Base-by-base conservation (phyloP, 371 early-diverging fungal species). In the Syncephalis plumigaleata region DNA sequence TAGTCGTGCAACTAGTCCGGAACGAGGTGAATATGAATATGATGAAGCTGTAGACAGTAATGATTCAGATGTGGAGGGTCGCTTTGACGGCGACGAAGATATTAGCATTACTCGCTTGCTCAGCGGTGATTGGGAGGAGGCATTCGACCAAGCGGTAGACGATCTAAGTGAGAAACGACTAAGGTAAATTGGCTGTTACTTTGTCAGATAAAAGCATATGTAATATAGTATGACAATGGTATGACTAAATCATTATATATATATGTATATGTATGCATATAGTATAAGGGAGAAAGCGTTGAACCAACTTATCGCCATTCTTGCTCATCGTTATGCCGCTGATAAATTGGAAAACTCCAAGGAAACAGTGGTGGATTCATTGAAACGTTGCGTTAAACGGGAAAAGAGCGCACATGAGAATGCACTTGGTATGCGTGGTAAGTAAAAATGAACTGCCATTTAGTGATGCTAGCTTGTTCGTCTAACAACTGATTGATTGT, bases 381-480 rank as follows among this genome's bases (percentile, higher is more conserved):
- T 84, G 40, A 70, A 68, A 39, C 67, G 68, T 31, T 72, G 73
- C 15, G 52, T 73, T 31, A 63, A 65, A 42, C 69, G 67, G 50
- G 63, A 63, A n/a, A 64, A 64, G 42, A 69, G 66, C 22, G 48
- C 57, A 2, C 59, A 63, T 22, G 85, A 84, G 51, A 64, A 63
- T n/a, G 55, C 64, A 44, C 59, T 77, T 27, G 79, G 82, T 25
- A 66, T 72, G 8, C 63, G 64, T 43, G 81, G 64, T 68, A 55
- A n/a, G 23, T 43, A 48, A 11, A 39, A 17, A 1, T 49, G 45
- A n/a, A 36, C n/a, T n/a, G n/a, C n/a, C n/a, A n/a, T n/a, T n/a
- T n/a, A n/a, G 45, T 23, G 27, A 23, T 37, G 42, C n/a, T 38
- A 9, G 17, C 47, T 17, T 16, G 40, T n/a, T 48, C 22, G 9